These are phyloP conservation scores for Ceratocystiopsis minuta DNA, from an alignment of 2,329 filamentous ascomycete genomes.

Conservation along the genomic window DNA sequence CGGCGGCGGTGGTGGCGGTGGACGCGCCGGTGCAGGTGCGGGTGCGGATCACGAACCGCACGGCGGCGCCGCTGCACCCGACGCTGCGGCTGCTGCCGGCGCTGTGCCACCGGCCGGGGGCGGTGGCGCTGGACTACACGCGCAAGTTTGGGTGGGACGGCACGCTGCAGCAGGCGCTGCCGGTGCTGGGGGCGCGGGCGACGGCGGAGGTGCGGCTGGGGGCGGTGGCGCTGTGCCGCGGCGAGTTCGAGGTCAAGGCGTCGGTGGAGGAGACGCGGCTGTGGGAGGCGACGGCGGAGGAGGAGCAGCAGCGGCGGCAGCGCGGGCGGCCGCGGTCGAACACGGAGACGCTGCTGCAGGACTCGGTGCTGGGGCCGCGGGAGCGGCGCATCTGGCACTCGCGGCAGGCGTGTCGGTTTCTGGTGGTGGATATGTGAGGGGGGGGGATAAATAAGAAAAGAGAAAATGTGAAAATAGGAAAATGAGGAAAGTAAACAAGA, in stretches of 20 bases:
- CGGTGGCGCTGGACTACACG: slow-evolving; percentile 61
- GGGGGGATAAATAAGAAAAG: too few relatives aligned
- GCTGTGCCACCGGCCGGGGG: slow-evolving; percentile 53
- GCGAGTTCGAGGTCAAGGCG: slow-evolving; percentile 66
- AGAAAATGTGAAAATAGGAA: neutral
- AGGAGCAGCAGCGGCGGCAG: slow-evolving; percentile 10
- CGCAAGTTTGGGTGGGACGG: slow-evolving; percentile 76
- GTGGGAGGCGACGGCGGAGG: slow-evolving; percentile 16
- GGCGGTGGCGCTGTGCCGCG: slow-evolving; percentile 57
- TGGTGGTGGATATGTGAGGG: slow-evolving; percentile 27
- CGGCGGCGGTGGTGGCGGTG: slow-evolving; percentile 16
- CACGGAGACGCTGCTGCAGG: slow-evolving; percentile 39
- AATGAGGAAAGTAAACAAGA: too few relatives aligned
- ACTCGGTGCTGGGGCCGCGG: slow-evolving; percentile 37
- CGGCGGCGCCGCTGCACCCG: slow-evolving; percentile 45
- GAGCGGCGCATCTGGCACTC: slow-evolving; percentile 49
- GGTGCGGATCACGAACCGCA: slow-evolving; percentile 61
- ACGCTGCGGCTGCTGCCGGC: slow-evolving; percentile 62
- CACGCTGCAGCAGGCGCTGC: slow-evolving; percentile 57
- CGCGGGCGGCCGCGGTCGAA: slow-evolving; percentile 25
- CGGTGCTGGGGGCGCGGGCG: slow-evolving; percentile 39
- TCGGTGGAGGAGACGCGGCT: slow-evolving; percentile 64
- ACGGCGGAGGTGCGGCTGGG: slow-evolving; percentile 47
- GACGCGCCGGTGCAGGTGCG: slow-evolving; percentile 53
- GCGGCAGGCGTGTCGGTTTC: slow-evolving; percentile 35